Conservation (phyloP, 2,329 filamentous ascomycete genomes). For the Aspergillus bombycis region DNA sequence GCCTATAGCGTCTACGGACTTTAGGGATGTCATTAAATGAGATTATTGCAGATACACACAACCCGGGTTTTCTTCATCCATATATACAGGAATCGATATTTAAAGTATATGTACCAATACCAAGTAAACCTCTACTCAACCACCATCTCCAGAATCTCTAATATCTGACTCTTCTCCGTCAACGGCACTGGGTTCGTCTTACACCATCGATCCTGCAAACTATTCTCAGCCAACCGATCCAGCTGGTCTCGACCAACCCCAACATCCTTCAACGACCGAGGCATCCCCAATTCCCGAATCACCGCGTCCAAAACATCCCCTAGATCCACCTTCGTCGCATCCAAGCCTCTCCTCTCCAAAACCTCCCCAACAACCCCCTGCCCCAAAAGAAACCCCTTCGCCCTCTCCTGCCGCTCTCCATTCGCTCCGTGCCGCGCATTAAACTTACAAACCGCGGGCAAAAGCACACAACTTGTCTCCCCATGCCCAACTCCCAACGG, state of each 20-base stretch:
- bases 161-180: constrained; percentile 51
- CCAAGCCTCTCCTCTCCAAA: constrained; percentile 34
- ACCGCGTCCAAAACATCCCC: constrained; percentile 57
- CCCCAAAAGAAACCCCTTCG: constrained; percentile 46
- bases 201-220: constrained; percentile 55
- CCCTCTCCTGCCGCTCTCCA: constrained; percentile 45
- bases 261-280: constrained; percentile 56
- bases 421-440: constrained; percentile 52
- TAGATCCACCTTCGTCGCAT: constrained; percentile 43
- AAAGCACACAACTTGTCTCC: constrained; percentile 61
- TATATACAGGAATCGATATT: background rate
- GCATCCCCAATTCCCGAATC: constrained; percentile 57
- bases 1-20: constrained; percentile 11
- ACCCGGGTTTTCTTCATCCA: background rate
- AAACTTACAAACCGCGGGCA: constrained; percentile 60
- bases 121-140: constrained; percentile 16
- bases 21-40: constrained; percentile 7
- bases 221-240: constrained; percentile 52
- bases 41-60: constrained; percentile 1
- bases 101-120: background rate
- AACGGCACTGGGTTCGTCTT: constrained; percentile 56
- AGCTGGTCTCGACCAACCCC: constrained; percentile 54
- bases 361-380: constrained; percentile 41
- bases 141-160: constrained; percentile 55
- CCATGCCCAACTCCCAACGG: constrained; percentile 63